phyloP scores from a whole-genome alignment of 2,329 filamentous ascomycete species.

The Apiospora kogelbergensis region DNA sequence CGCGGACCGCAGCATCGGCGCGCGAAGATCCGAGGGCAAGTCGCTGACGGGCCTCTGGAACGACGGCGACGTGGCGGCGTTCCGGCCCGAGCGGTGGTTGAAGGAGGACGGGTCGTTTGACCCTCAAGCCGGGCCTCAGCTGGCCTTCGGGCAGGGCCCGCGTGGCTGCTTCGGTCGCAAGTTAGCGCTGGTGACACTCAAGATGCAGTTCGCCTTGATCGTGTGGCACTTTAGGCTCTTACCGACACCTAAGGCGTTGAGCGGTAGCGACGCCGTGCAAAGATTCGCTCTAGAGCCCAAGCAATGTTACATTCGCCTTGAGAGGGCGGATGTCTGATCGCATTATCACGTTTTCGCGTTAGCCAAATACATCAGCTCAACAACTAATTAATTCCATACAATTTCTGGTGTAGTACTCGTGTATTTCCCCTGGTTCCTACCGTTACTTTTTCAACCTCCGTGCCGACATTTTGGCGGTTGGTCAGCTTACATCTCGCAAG shows the following conservation, averaged over 20 bases:
- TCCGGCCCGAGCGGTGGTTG: slow-evolving; percentile 23
- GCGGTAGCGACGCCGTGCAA: slow-evolving; percentile 28
- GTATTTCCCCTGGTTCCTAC: too few species aligned
- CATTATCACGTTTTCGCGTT: too few species aligned
- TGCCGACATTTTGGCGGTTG: neutral
- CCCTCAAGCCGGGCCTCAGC: slow-evolving; percentile 15
- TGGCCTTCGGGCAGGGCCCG: slow-evolving; percentile 20
- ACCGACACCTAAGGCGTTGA: slow-evolving; percentile 15
- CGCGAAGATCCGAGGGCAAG: slow-evolving; percentile 10
- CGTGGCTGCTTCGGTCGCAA: slow-evolving; percentile 20
- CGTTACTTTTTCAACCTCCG: neutral
- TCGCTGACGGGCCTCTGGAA: slow-evolving; percentile 18
- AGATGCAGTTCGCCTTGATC: slow-evolving; percentile 20
- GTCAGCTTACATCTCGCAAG: neutral
- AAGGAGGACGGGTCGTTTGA: slow-evolving; percentile 15
- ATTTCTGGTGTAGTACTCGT: too few species aligned
- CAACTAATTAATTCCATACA: too few species aligned
- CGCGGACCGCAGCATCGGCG: slow-evolving; percentile 14
- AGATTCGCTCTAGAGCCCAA: slow-evolving; percentile 32
- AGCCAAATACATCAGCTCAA: too few species aligned
- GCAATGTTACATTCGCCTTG: slow-evolving; percentile 27
- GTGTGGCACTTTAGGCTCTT: slow-evolving; percentile 20
- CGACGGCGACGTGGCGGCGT: slow-evolving; percentile 16
- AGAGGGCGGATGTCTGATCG: neutral
- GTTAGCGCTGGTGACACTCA: slow-evolving; percentile 17